A percentile compares a stretch with the other conserved stretches of the same genome.
Evolutionary conservation across 2,329 filamentous ascomycete species (phyloP).

Genomic region (Xylariaceae sp.): DNA sequence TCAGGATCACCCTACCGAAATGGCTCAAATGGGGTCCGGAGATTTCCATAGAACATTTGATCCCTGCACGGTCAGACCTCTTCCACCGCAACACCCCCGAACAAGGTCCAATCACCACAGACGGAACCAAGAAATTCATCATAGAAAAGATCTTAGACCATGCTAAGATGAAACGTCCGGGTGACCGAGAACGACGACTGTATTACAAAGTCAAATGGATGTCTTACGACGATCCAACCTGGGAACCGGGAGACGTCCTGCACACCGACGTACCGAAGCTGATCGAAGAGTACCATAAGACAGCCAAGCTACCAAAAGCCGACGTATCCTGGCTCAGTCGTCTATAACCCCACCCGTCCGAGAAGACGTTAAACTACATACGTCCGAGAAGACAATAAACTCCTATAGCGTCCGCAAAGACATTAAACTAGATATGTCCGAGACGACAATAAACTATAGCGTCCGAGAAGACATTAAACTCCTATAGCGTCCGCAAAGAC

Average conservation of each 20-base stretch:
- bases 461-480: no score
- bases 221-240: background rate
- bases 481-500: no score
- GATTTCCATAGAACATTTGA: background rate
- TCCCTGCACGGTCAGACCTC: background rate
- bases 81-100: background rate
- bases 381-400: no score
- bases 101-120: background rate
- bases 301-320: background rate
- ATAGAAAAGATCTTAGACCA: background rate
- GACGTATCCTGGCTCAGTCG: no score
- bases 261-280: background rate
- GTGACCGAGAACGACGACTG: background rate
- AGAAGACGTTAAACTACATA: no score
- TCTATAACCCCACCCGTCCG: no score
- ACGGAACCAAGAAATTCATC: background rate
- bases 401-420: no score
- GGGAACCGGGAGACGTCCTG: background rate
- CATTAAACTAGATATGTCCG: no score
- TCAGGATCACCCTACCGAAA: background rate
- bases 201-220: background rate
- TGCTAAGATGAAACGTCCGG: background rate
- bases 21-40: background rate
- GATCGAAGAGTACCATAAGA: background rate
- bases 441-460: no score